Evolutionary conservation across 108 stramenopile genomes (phyloP).

Genomic region (Skeletonema costatum): DNA sequence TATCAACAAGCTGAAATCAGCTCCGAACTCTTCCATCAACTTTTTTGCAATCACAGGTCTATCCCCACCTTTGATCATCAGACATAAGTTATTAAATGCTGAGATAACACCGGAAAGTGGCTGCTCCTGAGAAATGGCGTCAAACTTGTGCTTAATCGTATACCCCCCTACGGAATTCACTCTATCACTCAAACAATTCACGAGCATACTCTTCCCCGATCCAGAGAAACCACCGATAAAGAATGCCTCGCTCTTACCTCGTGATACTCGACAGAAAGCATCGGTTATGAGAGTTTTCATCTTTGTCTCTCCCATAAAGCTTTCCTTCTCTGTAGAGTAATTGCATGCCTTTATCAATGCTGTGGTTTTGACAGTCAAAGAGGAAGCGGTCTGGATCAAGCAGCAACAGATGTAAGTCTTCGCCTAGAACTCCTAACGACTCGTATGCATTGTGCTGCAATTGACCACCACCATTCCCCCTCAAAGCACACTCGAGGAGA

Average conservation of each 20-base stretch:
- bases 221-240: constrained; percentile 30
- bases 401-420: background rate
- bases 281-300: constrained; percentile 11
- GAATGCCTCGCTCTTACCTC: constrained; percentile 23
- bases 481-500: too few species aligned
- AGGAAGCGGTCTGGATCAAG: background rate
- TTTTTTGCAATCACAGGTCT: too few species aligned
- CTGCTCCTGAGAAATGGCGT: too few species aligned
- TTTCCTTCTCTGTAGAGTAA: background rate
- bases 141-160: background rate
- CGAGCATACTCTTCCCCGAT: constrained; percentile 18
- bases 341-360: background rate
- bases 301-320: constrained; percentile 23
- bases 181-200: constrained; percentile 7
- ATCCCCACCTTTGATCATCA: too few species aligned
- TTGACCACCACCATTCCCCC: background rate
- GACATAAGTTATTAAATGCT: too few species aligned
- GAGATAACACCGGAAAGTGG: too few species aligned
- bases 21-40: too few species aligned
- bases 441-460: background rate
- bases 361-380: background rate
- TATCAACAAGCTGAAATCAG: too few species aligned
- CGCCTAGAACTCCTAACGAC: background rate
- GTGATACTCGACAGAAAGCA: constrained; percentile 22
- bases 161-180: constrained; percentile 29